phyloP scores from a whole-genome alignment of 2,329 filamentous ascomycete species.

The Hyphodiscus sp. region DNA sequence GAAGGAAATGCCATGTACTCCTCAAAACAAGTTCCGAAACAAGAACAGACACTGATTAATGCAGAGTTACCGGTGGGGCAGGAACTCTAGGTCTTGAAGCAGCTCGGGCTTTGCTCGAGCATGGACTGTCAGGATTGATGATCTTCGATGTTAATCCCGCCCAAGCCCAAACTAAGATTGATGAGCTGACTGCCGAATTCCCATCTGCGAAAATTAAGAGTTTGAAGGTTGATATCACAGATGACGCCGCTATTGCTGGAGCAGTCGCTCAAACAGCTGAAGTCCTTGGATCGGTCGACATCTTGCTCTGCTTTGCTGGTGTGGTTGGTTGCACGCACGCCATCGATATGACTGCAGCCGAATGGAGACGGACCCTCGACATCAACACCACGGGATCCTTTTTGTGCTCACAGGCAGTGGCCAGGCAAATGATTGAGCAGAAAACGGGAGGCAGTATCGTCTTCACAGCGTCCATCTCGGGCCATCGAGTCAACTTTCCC shows the following conservation, averaged over 20 bases:
- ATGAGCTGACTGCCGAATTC: slow-evolving; percentile 45
- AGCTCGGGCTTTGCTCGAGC: slow-evolving; percentile 59
- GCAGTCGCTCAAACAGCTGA: slow-evolving; percentile 36
- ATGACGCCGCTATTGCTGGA: slow-evolving; percentile 39
- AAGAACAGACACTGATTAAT: neutral
- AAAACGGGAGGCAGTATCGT: slow-evolving; percentile 51
- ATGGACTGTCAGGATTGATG: slow-evolving; percentile 52
- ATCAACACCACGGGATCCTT: slow-evolving; percentile 69
- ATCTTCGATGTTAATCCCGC: slow-evolving; percentile 51
- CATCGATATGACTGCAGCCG: slow-evolving; percentile 48
- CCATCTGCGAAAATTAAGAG: slow-evolving; percentile 45
- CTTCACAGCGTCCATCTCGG: slow-evolving; percentile 62
- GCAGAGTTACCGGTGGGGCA: slow-evolving; percentile 54
- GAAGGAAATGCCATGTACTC: slow-evolving; percentile 42
- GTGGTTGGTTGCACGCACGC: slow-evolving; percentile 58
- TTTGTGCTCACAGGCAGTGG: slow-evolving; percentile 59
- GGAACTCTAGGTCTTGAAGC: slow-evolving; percentile 55
- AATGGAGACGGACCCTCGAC: slow-evolving; percentile 60
- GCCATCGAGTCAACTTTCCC: slow-evolving; percentile 44
- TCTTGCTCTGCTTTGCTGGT: slow-evolving; percentile 56
- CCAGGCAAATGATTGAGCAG: slow-evolving; percentile 45
- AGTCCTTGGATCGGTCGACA: slow-evolving; percentile 43
- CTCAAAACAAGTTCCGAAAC: neutral
- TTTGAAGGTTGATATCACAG: slow-evolving; percentile 53
- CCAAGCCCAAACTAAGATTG: slow-evolving; percentile 36